Conservation (phyloP, 805 yeast genomes). For the Nakazawaea populi region DNA sequence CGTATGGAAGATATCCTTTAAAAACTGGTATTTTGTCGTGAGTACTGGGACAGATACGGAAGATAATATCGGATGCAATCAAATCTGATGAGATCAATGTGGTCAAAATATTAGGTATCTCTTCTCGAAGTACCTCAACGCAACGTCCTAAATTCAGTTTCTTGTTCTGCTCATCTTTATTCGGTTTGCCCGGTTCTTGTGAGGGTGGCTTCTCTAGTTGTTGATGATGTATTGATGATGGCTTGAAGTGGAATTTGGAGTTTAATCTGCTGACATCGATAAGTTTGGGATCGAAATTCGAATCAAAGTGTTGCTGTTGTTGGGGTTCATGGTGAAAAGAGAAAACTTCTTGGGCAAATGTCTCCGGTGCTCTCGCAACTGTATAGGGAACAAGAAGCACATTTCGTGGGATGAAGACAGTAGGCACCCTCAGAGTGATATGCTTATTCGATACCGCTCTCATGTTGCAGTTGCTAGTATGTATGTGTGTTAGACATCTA, state of each 20-base stretch:
- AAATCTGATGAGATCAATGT: conserved; percentile 36
- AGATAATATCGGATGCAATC: conserved; percentile 39
- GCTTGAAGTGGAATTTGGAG: not conserved
- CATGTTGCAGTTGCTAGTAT: not conserved
- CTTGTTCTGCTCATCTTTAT: conserved; percentile 20
- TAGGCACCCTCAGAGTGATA: not conserved
- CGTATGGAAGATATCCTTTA: conserved; percentile 50
- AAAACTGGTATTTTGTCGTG: conserved; percentile 49
- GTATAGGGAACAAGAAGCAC: not conserved
- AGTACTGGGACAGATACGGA: conserved; percentile 53
- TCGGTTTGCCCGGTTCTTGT: not conserved
- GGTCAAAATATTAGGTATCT: conserved; percentile 47
- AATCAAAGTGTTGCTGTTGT: too few species aligned
- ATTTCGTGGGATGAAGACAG: not conserved
- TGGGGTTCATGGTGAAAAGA: too few species aligned
- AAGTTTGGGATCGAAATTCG: too few species aligned
- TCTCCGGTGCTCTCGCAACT: not conserved
- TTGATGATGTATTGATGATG: not conserved
- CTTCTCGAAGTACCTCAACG: conserved; percentile 38
- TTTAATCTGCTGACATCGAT: too few species aligned
- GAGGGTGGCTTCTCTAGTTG: not conserved
- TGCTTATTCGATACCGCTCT: not conserved
- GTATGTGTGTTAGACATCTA: too few species aligned
- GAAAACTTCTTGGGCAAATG: too few species aligned
- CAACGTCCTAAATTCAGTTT: conserved; percentile 51